These are phyloP conservation scores for Glomus cerebriforme DNA, from an alignment of 192 early-diverging fungal genomes.

Conservation along the genomic window DNA sequence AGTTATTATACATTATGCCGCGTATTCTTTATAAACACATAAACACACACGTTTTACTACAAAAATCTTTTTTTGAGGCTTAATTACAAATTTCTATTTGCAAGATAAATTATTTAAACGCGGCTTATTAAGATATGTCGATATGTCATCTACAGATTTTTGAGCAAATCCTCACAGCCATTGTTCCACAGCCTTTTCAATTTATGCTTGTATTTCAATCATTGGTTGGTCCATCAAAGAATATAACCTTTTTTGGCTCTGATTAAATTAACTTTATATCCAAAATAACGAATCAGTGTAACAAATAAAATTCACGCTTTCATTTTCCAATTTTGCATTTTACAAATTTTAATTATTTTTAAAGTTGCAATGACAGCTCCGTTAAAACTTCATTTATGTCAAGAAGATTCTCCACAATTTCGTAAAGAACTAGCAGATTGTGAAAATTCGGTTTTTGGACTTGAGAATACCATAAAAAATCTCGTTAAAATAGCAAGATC, in stretches of 20 bases:
- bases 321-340: background rate
- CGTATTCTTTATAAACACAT: background rate
- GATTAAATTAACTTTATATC: too few species aligned
- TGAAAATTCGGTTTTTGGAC: slow-evolving; percentile 53
- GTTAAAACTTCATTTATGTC: slow-evolving; percentile 40
- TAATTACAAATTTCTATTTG: background rate
- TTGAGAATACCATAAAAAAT: slow-evolving; percentile 56
- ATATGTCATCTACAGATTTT: too few species aligned
- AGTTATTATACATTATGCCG: too few species aligned
- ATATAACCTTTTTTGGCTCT: too few species aligned
- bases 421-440: slow-evolving; percentile 51
- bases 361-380: slow-evolving; percentile 26
- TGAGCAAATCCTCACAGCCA: background rate
- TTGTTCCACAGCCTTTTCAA: background rate
- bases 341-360: background rate
- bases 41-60: background rate
- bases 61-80: background rate
- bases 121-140: background rate
- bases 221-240: background rate
- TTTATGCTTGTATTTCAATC: background rate
- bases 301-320: background rate
- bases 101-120: background rate
- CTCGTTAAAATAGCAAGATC: slow-evolving; percentile 54
- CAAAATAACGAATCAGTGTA: too few species aligned
- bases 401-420: slow-evolving; percentile 61